Evolutionary conservation across 2,329 filamentous ascomycete species (phyloP).

Genomic region (Ceratocystis huliohia): DNA sequence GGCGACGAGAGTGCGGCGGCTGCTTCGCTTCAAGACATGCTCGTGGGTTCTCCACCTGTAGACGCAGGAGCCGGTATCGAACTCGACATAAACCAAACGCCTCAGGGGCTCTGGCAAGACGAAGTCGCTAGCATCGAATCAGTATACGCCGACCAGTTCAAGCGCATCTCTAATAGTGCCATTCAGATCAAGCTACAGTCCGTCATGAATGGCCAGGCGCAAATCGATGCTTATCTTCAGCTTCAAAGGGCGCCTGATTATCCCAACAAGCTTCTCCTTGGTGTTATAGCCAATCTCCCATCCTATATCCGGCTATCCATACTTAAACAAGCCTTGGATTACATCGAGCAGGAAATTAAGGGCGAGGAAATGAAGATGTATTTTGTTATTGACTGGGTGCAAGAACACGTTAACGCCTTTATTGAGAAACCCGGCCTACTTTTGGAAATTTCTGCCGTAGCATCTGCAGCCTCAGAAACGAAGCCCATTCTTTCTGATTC

Average conservation of each 20-base stretch:
- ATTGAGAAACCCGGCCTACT: slow-evolving; percentile 74
- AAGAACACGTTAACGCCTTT: slow-evolving; percentile 69
- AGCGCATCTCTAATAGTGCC: slow-evolving; percentile 44
- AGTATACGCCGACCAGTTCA: slow-evolving; percentile 68
- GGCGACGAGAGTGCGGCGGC: slow-evolving; percentile 68
- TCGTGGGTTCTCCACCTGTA: slow-evolving; percentile 24
- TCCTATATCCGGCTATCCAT: slow-evolving; percentile 90
- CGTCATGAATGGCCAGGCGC: slow-evolving; percentile 39
- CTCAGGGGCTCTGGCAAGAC: slow-evolving; percentile 64
- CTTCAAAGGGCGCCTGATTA: slow-evolving; percentile 64
- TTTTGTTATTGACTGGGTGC: slow-evolving; percentile 80
- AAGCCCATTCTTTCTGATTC: slow-evolving; percentile 22
- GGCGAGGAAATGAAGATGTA: slow-evolving; percentile 86
- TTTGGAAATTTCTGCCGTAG: slow-evolving; percentile 69
- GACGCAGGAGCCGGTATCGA: slow-evolving; percentile 12
- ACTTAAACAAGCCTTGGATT: slow-evolving; percentile 59
- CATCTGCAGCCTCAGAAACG: slow-evolving; percentile 52
- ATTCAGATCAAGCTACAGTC: slow-evolving; percentile 57
- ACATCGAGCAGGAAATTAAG: slow-evolving; percentile 56
- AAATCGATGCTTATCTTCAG: slow-evolving; percentile 46
- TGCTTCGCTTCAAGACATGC: slow-evolving; percentile 56
- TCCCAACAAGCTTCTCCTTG: slow-evolving; percentile 56
- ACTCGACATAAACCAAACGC: slow-evolving; percentile 37
- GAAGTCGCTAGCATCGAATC: slow-evolving; percentile 74
- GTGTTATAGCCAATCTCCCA: slow-evolving; percentile 58